Base-by-base conservation (phyloP, 306 rosid species). In the Ammopiptanthus mongolicus region DNA sequence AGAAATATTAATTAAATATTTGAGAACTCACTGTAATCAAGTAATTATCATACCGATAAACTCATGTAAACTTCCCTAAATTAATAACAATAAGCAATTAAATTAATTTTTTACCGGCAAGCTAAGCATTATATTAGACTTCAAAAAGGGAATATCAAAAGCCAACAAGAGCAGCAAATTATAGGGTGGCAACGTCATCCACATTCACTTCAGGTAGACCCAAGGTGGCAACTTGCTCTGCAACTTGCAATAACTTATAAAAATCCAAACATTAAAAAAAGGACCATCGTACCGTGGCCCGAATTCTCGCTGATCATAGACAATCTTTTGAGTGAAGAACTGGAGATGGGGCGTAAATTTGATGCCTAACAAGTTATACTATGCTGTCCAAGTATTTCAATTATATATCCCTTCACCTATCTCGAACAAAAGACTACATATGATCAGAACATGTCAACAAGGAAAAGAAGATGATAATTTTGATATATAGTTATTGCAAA, bases 191-290 rank as follows among this genome's bases (percentile, higher is more conserved):
- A 34, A 69, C 89, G 85, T 83, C 86, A 85, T 66, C 68, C 61
- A 44, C 86, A 31, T 79, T 80, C 79, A 41, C 74, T 81, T 81
- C 81, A 9, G 67, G 75, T 75, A 79, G 72, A 79, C 74, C 80
- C 62, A 70, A 13, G 17, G 15, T 41, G 28, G 14, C 87, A 57
- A 82, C 80, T 84, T 79, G 82, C 59, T 67, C 63, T 1, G 48
- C 85, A 80, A 83, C 66, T 81, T 67, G 86, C 80, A 78, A 18
- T 72, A 41, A 29, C 8, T 6, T n/a, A 33, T 6, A 39, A 10
- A 44, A 21, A 8, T 72, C 42, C 41, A 46, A 75, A 58, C 14
- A 50, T 41, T 9, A 5, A 5, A 34, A 67, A 74, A 59, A 22
- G 41, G 6, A 10, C 17, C 23, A 55, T 14, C 22, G 18, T 53